Percentiles rank a stretch among this genome's conserved stretches.
phyloP scores from a whole-genome alignment of 495 filamentous ascomycete genomes.

The Evernia prunastri region DNA sequence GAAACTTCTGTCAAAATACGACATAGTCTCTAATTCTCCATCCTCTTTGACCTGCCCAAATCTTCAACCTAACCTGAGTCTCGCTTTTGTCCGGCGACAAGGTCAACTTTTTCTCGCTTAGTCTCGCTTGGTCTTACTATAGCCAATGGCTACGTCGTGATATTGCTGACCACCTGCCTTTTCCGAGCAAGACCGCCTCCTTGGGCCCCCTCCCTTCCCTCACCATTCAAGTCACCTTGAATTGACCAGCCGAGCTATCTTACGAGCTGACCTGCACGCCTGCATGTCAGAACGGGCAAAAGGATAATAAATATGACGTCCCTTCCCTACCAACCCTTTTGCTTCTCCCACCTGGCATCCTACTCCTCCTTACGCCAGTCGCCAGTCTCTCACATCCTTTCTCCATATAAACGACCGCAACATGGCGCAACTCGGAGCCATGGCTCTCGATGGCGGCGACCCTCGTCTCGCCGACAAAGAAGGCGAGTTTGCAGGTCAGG shows the following conservation, averaged over 20 bases:
- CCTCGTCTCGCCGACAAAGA: conserved; percentile 15
- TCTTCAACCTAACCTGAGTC: neutral
- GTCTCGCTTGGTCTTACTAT: too few relatives aligned
- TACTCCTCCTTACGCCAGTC: neutral
- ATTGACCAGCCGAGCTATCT: neutral
- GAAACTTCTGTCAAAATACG: neutral
- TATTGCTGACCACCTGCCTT: neutral
- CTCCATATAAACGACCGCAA: neutral
- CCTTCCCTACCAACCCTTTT: neutral
- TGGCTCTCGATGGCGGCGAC: conserved; percentile 21
- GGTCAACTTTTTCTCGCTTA: too few relatives aligned
- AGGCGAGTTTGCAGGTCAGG: conserved; percentile 13
- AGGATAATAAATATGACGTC: neutral
- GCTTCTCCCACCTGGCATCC: neutral
- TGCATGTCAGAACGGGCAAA: neutral
- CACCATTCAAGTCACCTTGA: neutral
- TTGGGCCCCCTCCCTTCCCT: neutral
- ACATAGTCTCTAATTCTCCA: neutral
- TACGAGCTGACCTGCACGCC: too few relatives aligned
- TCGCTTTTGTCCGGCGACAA: neutral
- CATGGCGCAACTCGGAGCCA: conserved; percentile 15
- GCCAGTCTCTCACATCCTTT: neutral
- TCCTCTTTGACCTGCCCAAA: neutral
- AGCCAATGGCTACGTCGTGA: too few relatives aligned
- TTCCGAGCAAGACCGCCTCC: neutral